Percentiles rank a stretch among this genome's conserved stretches.
Evolutionary conservation across 2,329 filamentous ascomycete genomes (phyloP).

Genomic region (Stachybotrys chlorohalonatus): DNA sequence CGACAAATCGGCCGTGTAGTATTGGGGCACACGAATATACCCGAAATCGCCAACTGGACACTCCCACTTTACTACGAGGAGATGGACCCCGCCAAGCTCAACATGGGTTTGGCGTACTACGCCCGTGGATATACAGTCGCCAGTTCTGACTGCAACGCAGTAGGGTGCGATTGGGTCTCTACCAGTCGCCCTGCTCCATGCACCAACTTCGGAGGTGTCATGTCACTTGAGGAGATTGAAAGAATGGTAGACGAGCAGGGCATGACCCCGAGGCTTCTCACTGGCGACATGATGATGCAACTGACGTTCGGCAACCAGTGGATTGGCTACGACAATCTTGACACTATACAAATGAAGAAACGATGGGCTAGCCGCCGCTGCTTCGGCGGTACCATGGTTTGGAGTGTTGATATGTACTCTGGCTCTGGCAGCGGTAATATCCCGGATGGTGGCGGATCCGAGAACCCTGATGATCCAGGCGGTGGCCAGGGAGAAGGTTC

Average conservation of each 20-base stretch:
- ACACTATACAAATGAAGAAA: conserved; percentile 11
- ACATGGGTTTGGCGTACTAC: conserved; percentile 38
- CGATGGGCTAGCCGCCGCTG: conserved; percentile 5
- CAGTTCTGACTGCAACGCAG: conserved; percentile 13
- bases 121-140: conserved; percentile 32
- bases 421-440: background rate
- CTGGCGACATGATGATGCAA: conserved; percentile 7
- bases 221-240: conserved; percentile 21
- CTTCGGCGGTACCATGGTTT: conserved; percentile 9
- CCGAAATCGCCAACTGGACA: conserved; percentile 20
- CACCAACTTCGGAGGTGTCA: conserved; percentile 17
- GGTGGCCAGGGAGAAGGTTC: background rate
- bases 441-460: background rate
- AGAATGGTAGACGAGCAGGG: conserved; percentile 12
- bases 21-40: conserved; percentile 19
- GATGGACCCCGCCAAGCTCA: conserved; percentile 30
- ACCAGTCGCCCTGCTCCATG: conserved; percentile 17
- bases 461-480: background rate
- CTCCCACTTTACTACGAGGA: conserved; percentile 30
- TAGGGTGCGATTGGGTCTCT: conserved; percentile 12
- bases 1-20: conserved; percentile 11
- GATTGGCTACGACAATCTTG: conserved; percentile 14
- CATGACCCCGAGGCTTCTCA: conserved; percentile 7
- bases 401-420: conserved; percentile 6
- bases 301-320: conserved; percentile 14